Evolutionary conservation across 2,329 filamentous ascomycete species (phyloP).

Genomic region (Nemania serpens): DNA sequence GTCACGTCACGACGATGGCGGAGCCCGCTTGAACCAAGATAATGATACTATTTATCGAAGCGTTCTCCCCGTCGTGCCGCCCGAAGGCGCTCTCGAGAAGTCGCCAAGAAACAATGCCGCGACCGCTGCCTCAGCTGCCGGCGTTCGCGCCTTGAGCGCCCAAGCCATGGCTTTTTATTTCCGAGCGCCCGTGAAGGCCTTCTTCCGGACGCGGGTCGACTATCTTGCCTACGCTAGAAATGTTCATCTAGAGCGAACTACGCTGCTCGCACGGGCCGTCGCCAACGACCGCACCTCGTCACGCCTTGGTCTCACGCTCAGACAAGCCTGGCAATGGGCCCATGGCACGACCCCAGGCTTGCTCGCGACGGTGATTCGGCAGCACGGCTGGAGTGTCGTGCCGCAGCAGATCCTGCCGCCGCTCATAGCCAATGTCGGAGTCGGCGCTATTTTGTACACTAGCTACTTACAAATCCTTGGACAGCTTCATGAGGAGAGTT

Average conservation of each 20-base stretch:
- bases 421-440: slow-evolving; percentile 72
- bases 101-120: slow-evolving; percentile 59
- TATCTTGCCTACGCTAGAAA: slow-evolving; percentile 67
- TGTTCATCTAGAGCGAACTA: slow-evolving; percentile 54
- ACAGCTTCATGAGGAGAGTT: slow-evolving; percentile 67
- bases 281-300: slow-evolving; percentile 44
- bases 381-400: slow-evolving; percentile 75
- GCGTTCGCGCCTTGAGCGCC: slow-evolving; percentile 80
- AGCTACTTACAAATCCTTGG: slow-evolving; percentile 74
- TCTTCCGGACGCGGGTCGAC: slow-evolving; percentile 88
- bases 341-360: slow-evolving; percentile 72
- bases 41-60: slow-evolving; percentile 39
- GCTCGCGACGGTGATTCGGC: slow-evolving; percentile 67
- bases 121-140: slow-evolving; percentile 80
- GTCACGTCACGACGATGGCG: slow-evolving; percentile 39
- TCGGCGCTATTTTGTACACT: slow-evolving; percentile 76
- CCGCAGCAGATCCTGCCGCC: slow-evolving; percentile 79
- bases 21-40: slow-evolving; percentile 29
- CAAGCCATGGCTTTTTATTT: slow-evolving; percentile 91
- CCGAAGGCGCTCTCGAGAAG: slow-evolving; percentile 50
- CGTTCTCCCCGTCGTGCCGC: slow-evolving; percentile 52
- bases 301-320: slow-evolving; percentile 41
- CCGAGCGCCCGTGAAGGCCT: slow-evolving; percentile 86
- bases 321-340: slow-evolving; percentile 55
- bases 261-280: slow-evolving; percentile 44